Evolutionary conservation across 441 rosid species (phyloP).

Genomic region (Erysimum pusillum): DNA sequence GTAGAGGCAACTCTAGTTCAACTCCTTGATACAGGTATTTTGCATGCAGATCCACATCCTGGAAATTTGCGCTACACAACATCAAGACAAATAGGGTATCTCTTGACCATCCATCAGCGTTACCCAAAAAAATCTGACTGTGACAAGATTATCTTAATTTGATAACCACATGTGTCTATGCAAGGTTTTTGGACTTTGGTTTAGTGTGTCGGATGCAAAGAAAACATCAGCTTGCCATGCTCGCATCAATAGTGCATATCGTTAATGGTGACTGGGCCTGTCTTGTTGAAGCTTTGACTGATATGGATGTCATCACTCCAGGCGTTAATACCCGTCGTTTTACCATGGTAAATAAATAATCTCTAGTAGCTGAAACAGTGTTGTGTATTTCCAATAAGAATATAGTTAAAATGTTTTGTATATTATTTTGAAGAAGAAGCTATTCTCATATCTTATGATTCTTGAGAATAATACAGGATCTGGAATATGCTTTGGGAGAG

Average conservation of each 20-base stretch:
- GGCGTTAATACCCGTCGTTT: conserved; percentile 76
- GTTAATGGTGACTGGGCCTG: conserved; percentile 93
- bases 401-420: conserved; percentile 1
- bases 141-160: conserved; percentile 36
- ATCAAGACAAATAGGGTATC: conserved; percentile 89
- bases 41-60: conserved; percentile 99
- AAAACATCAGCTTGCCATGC: conserved; percentile 94
- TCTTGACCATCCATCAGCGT: conserved; percentile 30
- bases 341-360: conserved; percentile 67
- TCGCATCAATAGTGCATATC: conserved; percentile 90
- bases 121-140: conserved; percentile 30
- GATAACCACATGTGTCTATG: conserved; percentile 36
- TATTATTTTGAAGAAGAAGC: conserved; percentile 18
- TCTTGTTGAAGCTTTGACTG: conserved; percentile 79
- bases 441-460: conserved; percentile 38
- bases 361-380: conserved; percentile 6
- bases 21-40: conserved; percentile 92
- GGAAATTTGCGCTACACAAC: conserved; percentile 90
- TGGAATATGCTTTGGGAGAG: conserved; percentile 87
- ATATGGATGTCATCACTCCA: conserved; percentile 91
- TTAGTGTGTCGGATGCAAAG: conserved; percentile 93
- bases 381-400: neutral
- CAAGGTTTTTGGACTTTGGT: conserved; percentile 96
- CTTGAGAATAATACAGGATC: conserved; percentile 68
- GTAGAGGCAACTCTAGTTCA: conserved; percentile 91